Base-by-base conservation (phyloP, 345 rosid species). In the Bretschneidera sinensis region DNA sequence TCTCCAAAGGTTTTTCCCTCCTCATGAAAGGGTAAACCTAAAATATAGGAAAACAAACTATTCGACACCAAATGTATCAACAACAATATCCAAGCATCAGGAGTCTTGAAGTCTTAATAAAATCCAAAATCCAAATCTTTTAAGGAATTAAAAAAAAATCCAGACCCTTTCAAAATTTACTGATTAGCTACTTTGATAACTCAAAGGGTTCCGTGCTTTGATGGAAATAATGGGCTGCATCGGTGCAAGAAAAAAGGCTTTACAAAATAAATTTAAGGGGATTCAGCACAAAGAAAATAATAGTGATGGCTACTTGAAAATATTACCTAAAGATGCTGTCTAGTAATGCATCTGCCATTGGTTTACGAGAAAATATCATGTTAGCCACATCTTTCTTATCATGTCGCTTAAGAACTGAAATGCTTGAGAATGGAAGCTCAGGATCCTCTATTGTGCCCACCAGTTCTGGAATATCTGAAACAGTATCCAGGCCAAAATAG, bases 381-480 rank as follows among this genome's bases (percentile, higher is more conserved):
- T 87, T 84, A 53, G 82, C 73, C 65, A 60, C 60, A 57, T 94
- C 97, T 24, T 79, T 79, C 57, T 73, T 72, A 16, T 63, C 57
- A 48, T 86, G 79, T 43, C 60, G 78, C 84, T 71, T 79, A 43
- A 94, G 92, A 50, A 94, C 56, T 10, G 95, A 84, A 69, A 94
- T 86, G 81, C 89, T 59, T 15, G 92, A 81, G 79, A 94, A 90
- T 43, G 96, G 99, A 64, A 94, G 74, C 43, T 51, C 59, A 6
- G 91, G 86, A 66, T 84, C 88, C 83, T 94, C 99, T 19, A 84
- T 56, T 0, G 99, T 87, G 60, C 88, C 96, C 22, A 94, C 84
- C 70, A 90, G 85, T 35, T 74, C 76, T 43, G 97, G 97, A 71
- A 94, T 71, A 64, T 84, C 88, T 16, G 76, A 76, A 50, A 71